Conservation (phyloP, 108 stramenopile species). For the Aurantiochytrium sp. region DNA sequence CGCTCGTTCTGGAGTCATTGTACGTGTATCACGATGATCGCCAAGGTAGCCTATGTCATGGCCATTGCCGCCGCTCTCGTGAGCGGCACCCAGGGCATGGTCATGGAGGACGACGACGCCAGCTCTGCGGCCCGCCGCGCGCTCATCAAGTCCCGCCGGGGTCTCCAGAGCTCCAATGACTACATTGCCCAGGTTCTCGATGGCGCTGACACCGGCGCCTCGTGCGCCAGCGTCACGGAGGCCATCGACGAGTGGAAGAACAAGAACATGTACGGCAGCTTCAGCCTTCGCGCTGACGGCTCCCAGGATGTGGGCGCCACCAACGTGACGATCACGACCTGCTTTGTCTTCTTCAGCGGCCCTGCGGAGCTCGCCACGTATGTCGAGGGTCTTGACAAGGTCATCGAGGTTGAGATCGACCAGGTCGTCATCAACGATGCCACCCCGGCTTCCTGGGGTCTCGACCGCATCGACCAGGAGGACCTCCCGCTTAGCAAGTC, state of each 20-base stretch:
- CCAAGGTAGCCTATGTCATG: too few relatives aligned
- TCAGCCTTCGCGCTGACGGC: neutral
- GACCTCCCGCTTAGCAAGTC: neutral
- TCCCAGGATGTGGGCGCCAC: neutral
- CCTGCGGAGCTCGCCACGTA: neutral
- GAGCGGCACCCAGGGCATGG: neutral
- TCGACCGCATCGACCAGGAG: constrained; percentile 27
- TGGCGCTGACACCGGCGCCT: neutral
- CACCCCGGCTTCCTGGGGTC: neutral
- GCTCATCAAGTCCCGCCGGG: neutral
- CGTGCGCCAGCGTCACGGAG: neutral
- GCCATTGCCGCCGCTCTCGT: neutral
- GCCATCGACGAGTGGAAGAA: neutral
- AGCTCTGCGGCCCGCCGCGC: neutral
- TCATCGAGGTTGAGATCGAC: neutral
- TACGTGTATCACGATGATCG: too few relatives aligned
- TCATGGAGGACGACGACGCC: neutral
- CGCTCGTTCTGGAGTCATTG: too few relatives aligned
- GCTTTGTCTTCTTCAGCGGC: neutral
- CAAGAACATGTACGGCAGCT: neutral
- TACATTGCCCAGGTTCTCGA: neutral
- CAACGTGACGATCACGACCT: neutral
- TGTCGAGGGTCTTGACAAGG: neutral
- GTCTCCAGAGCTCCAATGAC: neutral
- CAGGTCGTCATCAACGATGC: neutral